Conservation (phyloP, 768 basidiomycete species). For the Mycena galericulata region DNA sequence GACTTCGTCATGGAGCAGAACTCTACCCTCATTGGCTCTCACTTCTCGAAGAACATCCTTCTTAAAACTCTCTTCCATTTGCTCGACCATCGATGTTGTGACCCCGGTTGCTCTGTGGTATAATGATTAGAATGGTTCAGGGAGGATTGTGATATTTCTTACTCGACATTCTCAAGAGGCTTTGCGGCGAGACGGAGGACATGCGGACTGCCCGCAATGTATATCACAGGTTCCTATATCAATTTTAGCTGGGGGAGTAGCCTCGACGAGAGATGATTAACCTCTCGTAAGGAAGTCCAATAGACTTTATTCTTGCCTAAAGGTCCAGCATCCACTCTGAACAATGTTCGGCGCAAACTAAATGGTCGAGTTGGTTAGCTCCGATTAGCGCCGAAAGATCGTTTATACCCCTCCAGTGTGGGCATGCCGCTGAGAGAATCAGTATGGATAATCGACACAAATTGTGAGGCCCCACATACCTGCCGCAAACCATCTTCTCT, state of each 20-base stretch:
- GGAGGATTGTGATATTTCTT: constrained; percentile 42
- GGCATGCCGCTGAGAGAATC: constrained; percentile 85
- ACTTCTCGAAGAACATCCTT: constrained; percentile 88
- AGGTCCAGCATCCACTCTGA: constrained; percentile 83
- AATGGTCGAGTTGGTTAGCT: constrained; percentile 6
- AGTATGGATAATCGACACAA: background rate
- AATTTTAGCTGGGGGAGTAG: constrained; percentile 12
- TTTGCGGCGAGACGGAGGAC: constrained; percentile 89
- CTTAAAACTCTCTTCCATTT: constrained; percentile 91
- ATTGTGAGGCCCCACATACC: constrained; percentile 56
- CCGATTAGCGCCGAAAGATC: background rate
- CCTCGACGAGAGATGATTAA: constrained; percentile 40
- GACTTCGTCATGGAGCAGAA: constrained; percentile 95
- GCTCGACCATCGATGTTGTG: constrained; percentile 89
- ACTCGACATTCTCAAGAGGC: constrained; percentile 97
- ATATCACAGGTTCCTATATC: constrained; percentile 89
- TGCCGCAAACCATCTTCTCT: constrained; percentile 81
- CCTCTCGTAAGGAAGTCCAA: constrained; percentile 97
- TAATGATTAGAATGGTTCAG: constrained; percentile 7
- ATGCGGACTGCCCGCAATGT: constrained; percentile 87
- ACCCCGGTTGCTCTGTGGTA: constrained; percentile 87
- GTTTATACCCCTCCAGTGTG: constrained; percentile 83
- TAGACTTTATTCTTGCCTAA: constrained; percentile 80
- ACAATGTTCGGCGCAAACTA: constrained; percentile 83
- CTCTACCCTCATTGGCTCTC: constrained; percentile 74